Base-by-base conservation (phyloP, 805 yeast species). In the Yarrowia sp. region DNA sequence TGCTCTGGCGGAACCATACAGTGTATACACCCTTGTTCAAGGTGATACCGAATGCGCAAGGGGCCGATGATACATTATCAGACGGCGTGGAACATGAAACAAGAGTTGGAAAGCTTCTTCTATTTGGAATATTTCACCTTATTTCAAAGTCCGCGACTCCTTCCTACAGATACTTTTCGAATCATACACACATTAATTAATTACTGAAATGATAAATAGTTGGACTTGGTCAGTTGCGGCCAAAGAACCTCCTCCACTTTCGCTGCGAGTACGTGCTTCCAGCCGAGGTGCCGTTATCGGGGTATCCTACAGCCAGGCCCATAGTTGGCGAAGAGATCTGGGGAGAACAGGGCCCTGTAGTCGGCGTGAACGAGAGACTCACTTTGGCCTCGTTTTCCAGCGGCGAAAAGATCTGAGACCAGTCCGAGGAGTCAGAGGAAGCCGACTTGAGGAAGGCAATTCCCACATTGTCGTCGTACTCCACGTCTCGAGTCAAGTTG, bases 391-490 rank as follows among this genome's bases (percentile, higher is more conserved):
- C 55, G 29, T 31, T 31, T 32, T 47, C 55, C 18, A 47, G 21
- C n/a, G 55, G 55, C 4, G 55, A 47, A 16, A 47, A 47, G 13
- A 47, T 47, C 21, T 47, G 29, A 6, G 55, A 47, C 55, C 55
- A 47, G 13, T 47, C 38, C 2, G 55, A 47, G 2, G 38, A 47
- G 18, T 47, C 55, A 1, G 55, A 47, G 6, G 27, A 31, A 1
- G 55, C 55, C 7, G 55, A 47, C 38, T 32, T 47, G 10, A 47
- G 10, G 21, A 47, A 32, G 12, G 55, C 55, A 32, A 47, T 47
- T 18, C 55, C 55, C 29, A 47, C 55, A 18, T 47, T 47, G 5
- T 31, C 29, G 21, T 47, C 55, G 29, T 47, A 47, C 10, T 47
- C 29, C 19, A 32, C 19, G 16, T 47, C 55, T 31, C 29, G 10